Base-by-base conservation (phyloP, 768 basidiomycete species). In the Amanita phalloides region DNA sequence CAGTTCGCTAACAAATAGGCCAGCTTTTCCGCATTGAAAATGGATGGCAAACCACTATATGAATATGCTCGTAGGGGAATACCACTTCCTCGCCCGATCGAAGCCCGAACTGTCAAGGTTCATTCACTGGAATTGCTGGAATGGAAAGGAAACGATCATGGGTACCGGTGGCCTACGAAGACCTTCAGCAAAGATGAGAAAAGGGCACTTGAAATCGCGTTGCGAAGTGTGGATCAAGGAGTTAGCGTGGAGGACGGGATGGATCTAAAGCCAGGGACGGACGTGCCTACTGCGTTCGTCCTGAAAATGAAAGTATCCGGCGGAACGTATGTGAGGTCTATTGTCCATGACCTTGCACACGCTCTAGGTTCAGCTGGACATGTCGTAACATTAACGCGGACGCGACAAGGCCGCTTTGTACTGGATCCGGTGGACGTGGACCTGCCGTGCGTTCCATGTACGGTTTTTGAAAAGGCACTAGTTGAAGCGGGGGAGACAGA, bases 11-110 rank as follows among this genome's bases (percentile, higher is more conserved):
- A 26, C 38, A 45, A 26, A 43, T 32, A 41, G 11, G 25, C 13
- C 62, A 97, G 95, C 62, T 99, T 94, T 68, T 98, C 96, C 8
- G 96, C 96, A 1, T 74, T 98, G 33, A 98, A 98, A 67, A 98
- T 98, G 94, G 92, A 98, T 57, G 96, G 96, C 1, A 90, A 79
- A 65, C 91, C 91, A 0, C 66, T 98, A 33, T 91, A 98, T 64
- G 94, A 98, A 59, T 99, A 98, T 62, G 96, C 96, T 17, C 82
- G 96, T 2, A 76, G 85, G 61, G 88, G 88, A 6, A 88, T 85
- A 39, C 90, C 94, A 0, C 77, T 99, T 13, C 96, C 96, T 30
- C 82, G 93, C 7, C 88, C 95, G n/a, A 94, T 99, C 54, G 90
- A 93, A 60, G 66, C 84, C 45, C 85, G 96, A 9, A 75, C 79